phyloP scores from a whole-genome alignment of 495 filamentous ascomycete genomes.

The Poronia punctata region DNA sequence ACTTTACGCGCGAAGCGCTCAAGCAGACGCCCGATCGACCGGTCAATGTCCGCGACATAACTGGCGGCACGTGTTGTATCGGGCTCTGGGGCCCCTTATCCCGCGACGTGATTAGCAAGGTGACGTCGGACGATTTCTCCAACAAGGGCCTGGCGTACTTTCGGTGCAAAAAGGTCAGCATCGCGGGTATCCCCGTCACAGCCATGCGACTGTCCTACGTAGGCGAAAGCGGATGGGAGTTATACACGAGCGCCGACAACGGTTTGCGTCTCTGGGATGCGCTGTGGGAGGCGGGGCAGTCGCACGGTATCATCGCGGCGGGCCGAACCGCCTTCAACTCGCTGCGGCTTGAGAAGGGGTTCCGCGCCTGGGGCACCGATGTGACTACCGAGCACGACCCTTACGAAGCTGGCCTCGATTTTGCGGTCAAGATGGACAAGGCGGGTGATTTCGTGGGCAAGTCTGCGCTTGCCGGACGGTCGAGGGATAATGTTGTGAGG shows the following conservation, averaged over 20 bases:
- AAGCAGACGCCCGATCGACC: slow-evolving; percentile 16
- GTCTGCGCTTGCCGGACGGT: slow-evolving; percentile 26
- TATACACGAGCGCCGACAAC: slow-evolving; percentile 41
- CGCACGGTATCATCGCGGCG: slow-evolving; percentile 39
- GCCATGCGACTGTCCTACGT: slow-evolving; percentile 40
- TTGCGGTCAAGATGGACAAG: slow-evolving; percentile 28
- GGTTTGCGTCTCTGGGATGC: slow-evolving; percentile 42
- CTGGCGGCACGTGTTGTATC: slow-evolving; percentile 43
- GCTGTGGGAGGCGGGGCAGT: slow-evolving; percentile 37
- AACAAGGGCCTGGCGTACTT: slow-evolving; percentile 35
- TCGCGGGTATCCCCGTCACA: slow-evolving; percentile 24
- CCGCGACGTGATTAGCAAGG: slow-evolving; percentile 22
- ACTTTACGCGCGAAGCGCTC: slow-evolving; percentile 35
- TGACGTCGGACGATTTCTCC: slow-evolving; percentile 36
- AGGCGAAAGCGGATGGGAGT: slow-evolving; percentile 46
- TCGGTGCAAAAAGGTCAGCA: slow-evolving; percentile 32
- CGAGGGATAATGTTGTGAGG: slow-evolving; percentile 20
- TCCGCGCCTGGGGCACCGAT: slow-evolving; percentile 36
- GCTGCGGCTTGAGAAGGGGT: slow-evolving; percentile 42
- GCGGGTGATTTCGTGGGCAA: slow-evolving; percentile 30
- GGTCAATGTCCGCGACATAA: slow-evolving; percentile 42
- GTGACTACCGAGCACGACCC: slow-evolving; percentile 45
- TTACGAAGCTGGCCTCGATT: slow-evolving; percentile 38
- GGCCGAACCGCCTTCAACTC: slow-evolving; percentile 44
- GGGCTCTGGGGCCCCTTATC: slow-evolving; percentile 47